Percentiles rank a stretch among this genome's conserved stretches.
phyloP scores from a whole-genome alignment of 2,329 filamentous ascomycete genomes.

The Exophiala phaeomuriformis region DNA sequence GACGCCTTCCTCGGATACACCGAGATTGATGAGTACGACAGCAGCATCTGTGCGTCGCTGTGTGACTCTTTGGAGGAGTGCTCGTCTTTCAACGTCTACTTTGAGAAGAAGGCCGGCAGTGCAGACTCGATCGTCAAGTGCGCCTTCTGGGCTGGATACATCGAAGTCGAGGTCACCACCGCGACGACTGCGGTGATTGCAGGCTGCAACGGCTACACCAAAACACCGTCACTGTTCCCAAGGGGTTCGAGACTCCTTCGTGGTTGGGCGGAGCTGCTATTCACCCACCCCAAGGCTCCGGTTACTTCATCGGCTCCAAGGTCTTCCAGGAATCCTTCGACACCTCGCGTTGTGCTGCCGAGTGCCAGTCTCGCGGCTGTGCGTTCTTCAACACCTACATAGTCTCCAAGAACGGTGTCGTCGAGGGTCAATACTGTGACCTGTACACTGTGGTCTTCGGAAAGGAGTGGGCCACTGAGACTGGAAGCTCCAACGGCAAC shows the following conservation, averaged over 20 bases:
- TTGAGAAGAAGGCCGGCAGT: conserved; percentile 14
- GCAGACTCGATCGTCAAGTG: conserved; percentile 11
- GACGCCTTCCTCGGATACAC: conserved; percentile 20
- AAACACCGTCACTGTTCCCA: conserved; percentile 8
- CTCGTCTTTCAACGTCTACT: conserved; percentile 22
- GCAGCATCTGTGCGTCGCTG: conserved; percentile 14
- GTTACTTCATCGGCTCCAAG: conserved; percentile 16
- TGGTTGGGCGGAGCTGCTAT: conserved; percentile 14
- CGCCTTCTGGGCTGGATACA: conserved; percentile 19
- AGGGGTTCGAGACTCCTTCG: conserved; percentile 15
- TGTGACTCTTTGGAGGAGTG: conserved; percentile 19
- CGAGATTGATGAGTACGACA: conserved; percentile 20
- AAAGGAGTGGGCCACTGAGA: conserved; percentile 9
- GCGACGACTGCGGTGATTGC: conserved; percentile 15
- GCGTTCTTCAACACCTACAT: conserved; percentile 23
- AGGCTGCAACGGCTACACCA: conserved; percentile 21
- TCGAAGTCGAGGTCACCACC: conserved; percentile 2
- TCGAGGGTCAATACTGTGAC: conserved; percentile 20
- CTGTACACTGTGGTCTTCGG: conserved; percentile 12
- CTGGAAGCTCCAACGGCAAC: conserved; percentile 9
- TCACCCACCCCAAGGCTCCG: conserved; percentile 10
- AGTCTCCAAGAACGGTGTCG: conserved; percentile 13
- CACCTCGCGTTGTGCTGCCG: conserved; percentile 13
- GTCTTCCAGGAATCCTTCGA: conserved; percentile 17
- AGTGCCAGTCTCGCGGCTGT: conserved; percentile 8